These are phyloP conservation scores for Tardiomyces depauwii DNA, from an alignment of 1,139 yeast genomes.

Conservation along the genomic window DNA sequence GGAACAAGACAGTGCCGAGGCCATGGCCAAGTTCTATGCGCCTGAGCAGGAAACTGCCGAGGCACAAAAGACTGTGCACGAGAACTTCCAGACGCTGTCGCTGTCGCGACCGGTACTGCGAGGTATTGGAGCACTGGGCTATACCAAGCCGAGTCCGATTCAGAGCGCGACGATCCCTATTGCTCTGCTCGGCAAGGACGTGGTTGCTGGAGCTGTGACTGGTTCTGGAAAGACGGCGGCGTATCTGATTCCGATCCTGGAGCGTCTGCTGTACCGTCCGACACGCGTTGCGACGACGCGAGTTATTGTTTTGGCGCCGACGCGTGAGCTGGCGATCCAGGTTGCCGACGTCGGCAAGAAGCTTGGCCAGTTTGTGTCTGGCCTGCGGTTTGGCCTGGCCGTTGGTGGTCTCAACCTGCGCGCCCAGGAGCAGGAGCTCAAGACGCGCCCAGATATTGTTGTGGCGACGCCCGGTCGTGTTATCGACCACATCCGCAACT, in stretches of 20 bases:
- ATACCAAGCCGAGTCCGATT: slow-evolving; percentile 81
- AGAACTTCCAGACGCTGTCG: slow-evolving; percentile 63
- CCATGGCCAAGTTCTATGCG: slow-evolving; percentile 21
- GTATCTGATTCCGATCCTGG: slow-evolving; percentile 89
- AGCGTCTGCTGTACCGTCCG: slow-evolving; percentile 83
- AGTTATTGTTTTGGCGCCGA: slow-evolving; percentile 84
- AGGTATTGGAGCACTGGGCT: slow-evolving; percentile 72
- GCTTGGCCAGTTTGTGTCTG: slow-evolving; percentile 64
- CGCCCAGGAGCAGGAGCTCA: slow-evolving; percentile 89
- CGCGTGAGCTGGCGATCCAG: slow-evolving; percentile 96
- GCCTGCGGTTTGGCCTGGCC: slow-evolving; percentile 78
- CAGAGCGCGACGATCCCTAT: slow-evolving; percentile 91
- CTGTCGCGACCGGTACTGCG: slow-evolving; percentile 84
- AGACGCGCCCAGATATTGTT: slow-evolving; percentile 87
- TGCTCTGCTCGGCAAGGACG: slow-evolving; percentile 83
- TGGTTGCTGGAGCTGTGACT: slow-evolving; percentile 99
- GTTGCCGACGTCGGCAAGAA: slow-evolving; percentile 88
- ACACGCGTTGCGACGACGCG: slow-evolving; percentile 76
- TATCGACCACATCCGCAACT: slow-evolving; percentile 91
- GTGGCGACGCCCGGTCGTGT: slow-evolving; percentile 97
- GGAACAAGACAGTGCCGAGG: slow-evolving; percentile 23
- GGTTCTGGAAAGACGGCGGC: slow-evolving; percentile 99
- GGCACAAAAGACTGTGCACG: slow-evolving; percentile 35
- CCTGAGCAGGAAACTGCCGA: slow-evolving; percentile 24
- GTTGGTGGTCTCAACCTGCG: slow-evolving; percentile 95